Conservation (phyloP, 441 rosid genomes). For the Populus trichocarpa region DNA sequence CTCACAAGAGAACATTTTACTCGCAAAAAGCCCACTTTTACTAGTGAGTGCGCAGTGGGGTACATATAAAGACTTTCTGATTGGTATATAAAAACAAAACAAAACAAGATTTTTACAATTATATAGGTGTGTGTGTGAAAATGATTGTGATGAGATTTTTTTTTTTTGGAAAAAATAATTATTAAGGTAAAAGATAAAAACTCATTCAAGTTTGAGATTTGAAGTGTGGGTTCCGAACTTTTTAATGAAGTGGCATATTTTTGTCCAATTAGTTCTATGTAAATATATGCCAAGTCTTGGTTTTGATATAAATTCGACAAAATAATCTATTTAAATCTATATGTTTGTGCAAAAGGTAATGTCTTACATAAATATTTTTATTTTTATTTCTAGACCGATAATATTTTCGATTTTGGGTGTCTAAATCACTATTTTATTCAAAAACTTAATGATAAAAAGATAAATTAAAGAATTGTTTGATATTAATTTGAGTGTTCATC, state of each 20-base stretch:
- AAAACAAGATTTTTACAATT: background rate
- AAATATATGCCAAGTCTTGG: background rate
- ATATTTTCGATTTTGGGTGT: too few species aligned
- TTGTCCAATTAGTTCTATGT: too few species aligned
- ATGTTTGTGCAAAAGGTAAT: too few species aligned
- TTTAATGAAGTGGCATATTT: background rate
- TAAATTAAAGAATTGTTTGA: too few species aligned
- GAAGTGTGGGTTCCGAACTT: background rate
- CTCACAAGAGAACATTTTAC: constrained; percentile 22
- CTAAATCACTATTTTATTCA: too few species aligned
- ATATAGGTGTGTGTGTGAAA: background rate
- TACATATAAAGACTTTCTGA: constrained; percentile 14
- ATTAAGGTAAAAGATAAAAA: background rate
- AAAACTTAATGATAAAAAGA: too few species aligned
- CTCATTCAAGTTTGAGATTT: background rate
- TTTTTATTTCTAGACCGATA: too few species aligned
- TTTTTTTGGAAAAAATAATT: too few species aligned
- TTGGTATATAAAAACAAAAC: background rate
- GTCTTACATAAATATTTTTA: too few species aligned
- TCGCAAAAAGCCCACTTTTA: constrained; percentile 23
- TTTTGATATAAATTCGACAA: background rate
- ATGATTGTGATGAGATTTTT: background rate
- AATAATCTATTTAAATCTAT: background rate
- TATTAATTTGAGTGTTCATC: too few species aligned
- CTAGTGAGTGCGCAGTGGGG: constrained; percentile 49